These are phyloP conservation scores for Globisporangium iwayamae DNA, from an alignment of 352 stramenopile genomes.

Conservation along the genomic window DNA sequence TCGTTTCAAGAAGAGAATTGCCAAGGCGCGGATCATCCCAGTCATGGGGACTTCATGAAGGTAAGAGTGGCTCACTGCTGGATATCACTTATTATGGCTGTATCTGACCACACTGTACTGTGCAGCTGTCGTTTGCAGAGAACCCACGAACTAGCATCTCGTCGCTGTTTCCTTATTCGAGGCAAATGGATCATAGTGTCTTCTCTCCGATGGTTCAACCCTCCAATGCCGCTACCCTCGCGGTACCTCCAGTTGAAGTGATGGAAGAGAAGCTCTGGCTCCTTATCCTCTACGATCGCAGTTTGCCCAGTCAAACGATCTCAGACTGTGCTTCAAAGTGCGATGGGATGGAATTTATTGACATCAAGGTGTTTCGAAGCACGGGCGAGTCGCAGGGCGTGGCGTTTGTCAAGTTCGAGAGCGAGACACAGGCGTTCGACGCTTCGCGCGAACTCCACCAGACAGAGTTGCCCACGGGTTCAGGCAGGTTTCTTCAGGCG, in stretches of 20 bases:
- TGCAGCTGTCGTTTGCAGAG: constrained; percentile 51
- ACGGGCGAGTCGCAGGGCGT: constrained; percentile 63
- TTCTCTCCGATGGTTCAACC: constrained; percentile 2
- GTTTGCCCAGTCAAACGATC: constrained; percentile 55
- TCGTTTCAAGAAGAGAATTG: constrained; percentile 37
- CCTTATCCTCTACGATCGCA: constrained; percentile 64
- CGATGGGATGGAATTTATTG: constrained; percentile 74
- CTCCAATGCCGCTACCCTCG: background rate
- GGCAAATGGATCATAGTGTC: constrained; percentile 4
- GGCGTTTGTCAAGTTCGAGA: constrained; percentile 75
- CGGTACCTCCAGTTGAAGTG: constrained; percentile 13
- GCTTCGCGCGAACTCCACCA: constrained; percentile 58
- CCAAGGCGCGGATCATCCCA: constrained; percentile 24
- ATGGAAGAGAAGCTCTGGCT: constrained; percentile 50
- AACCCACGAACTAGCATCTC: constrained; percentile 9
- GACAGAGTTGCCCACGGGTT: constrained; percentile 45
- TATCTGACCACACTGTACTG: background rate
- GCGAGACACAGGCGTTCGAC: constrained; percentile 34
- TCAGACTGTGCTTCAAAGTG: constrained; percentile 57
- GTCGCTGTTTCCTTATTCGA: constrained; percentile 4
- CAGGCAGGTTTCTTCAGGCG: constrained; percentile 54
- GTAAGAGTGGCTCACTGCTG: constrained; percentile 18
- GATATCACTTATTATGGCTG: background rate
- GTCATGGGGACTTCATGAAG: constrained; percentile 41
- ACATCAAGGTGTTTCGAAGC: constrained; percentile 73